Percentiles rank a stretch among this genome's conserved stretches.
phyloP scores from a whole-genome alignment of 2,329 filamentous ascomycete species.

The Dothideomycetidae sp. region DNA sequence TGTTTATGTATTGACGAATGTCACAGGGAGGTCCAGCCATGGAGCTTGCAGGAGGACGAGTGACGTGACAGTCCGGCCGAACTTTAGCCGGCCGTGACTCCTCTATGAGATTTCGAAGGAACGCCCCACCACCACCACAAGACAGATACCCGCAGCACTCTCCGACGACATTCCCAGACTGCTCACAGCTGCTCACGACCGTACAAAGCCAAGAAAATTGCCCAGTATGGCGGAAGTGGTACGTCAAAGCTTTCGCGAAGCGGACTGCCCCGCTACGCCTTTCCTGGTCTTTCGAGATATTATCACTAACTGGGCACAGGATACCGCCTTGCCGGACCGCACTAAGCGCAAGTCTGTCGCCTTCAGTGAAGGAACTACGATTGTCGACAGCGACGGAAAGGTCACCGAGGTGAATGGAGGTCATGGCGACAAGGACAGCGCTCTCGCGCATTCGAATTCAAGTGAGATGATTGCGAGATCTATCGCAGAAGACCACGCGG shows the following conservation, averaged over 20 bases:
- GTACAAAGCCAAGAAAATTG: no score
- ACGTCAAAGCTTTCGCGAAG: not conserved
- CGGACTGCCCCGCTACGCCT: no score
- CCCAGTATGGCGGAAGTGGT: constrained; percentile 9
- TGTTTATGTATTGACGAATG: no score
- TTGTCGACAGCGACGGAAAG: constrained; percentile 81
- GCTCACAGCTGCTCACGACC: no score
- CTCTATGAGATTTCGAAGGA: not conserved
- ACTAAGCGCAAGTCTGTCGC: constrained; percentile 86
- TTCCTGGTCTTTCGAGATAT: no score
- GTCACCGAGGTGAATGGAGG: constrained; percentile 61
- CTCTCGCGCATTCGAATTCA: constrained; percentile 53
- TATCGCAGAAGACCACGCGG: no score
- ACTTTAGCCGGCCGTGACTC: not conserved
- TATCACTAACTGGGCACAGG: no score
- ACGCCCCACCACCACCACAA: not conserved
- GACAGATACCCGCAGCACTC: no score
- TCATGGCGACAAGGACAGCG: constrained; percentile 60
- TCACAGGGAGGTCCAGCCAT: no score
- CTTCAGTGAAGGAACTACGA: constrained; percentile 74
- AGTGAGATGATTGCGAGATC: constrained; percentile 1
- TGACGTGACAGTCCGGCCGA: not conserved
- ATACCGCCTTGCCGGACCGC: constrained; percentile 37
- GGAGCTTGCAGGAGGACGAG: no score
- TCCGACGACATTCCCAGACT: no score